A percentile compares a stretch with the other conserved stretches of the same genome.
Conservation (phyloP, 2,329 filamentous ascomycete species). For the Scedosporium minutisporum region DNA sequence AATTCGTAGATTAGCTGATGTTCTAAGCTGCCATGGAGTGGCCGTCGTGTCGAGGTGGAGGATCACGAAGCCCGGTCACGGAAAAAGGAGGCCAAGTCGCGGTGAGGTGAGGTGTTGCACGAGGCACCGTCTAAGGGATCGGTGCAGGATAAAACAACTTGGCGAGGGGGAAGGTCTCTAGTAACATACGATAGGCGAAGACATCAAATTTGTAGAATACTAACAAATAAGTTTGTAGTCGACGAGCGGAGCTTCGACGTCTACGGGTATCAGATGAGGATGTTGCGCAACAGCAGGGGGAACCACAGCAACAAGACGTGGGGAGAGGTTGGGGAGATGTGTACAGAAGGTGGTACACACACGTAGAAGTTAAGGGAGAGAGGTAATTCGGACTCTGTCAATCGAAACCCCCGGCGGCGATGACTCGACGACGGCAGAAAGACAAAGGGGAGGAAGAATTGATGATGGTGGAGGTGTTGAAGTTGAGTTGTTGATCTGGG, state of each 20-base stretch:
- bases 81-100: conserved; percentile 1
- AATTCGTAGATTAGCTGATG: conserved; percentile 16
- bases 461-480: not conserved
- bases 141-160: not conserved
- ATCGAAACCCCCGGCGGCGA: not conserved
- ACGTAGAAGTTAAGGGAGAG: not conserved
- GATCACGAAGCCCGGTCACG: not conserved
- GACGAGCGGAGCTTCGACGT: conserved; percentile 3
- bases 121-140: not conserved
- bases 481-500: conserved; percentile 1
- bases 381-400: not conserved
- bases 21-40: conserved; percentile 8
- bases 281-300: not conserved
- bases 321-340: not conserved
- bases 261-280: not conserved
- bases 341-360: not conserved
- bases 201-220: conserved; percentile 18
- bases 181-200: conserved; percentile 23
- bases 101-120: not conserved
- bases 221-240: not conserved
- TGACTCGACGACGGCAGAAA: not conserved
- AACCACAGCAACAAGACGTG: conserved; percentile 1
- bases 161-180: not conserved
- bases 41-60: conserved; percentile 5
- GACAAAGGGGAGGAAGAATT: not conserved